Base-by-base conservation (phyloP, 2,329 filamentous ascomycete species). In the Epichloe sp. region DNA sequence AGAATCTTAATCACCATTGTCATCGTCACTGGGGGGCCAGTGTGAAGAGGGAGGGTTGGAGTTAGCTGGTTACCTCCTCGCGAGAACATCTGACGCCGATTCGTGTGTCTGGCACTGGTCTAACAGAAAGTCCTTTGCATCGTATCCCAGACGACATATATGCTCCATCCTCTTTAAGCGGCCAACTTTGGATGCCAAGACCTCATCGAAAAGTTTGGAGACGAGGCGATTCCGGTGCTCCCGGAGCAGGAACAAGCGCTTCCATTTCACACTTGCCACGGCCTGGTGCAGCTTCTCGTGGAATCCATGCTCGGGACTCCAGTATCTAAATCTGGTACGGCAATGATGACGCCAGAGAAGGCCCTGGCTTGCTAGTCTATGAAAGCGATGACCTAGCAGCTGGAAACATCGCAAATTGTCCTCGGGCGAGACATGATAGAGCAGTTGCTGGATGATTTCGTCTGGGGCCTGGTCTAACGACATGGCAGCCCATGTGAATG, bases 311-410 rank as follows among this genome's bases (percentile, higher is more conserved):
- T 72, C 70, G 2, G 74, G 66, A 53, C 85, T 76, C 93, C 93
- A 98, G 66, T 82, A 87, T 51, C 67, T 75, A 70, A 89, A 96
- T 51, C 74, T 71, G 37, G 68, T 68, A 50, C 70, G 67, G 66
- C 93, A 97, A 63, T 91, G 80, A 59, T 78, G 69, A 55, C 82
- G 82, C 91, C 93, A 97, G 49, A 96, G 73, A 26, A 90, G 70
- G 7, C 83, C 80, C 53, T 88, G 84, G 58, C 82, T 80, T 40
- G 81, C 77, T 51, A 94, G 71, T 46, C 73, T 71, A 58, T 80
- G 71, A 58, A 91, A 76, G 53, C 80, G 79, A 57, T 72, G 79
- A 21, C 79, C 87, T 11, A 85, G 73, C 26, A 67, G 64, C 55
- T 78, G 72, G 38, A 82, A 59, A 51, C 60, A 65, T 14, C 57